Base-by-base conservation (phyloP, 306 rosid species). In the Trifolium dubium region DNA sequence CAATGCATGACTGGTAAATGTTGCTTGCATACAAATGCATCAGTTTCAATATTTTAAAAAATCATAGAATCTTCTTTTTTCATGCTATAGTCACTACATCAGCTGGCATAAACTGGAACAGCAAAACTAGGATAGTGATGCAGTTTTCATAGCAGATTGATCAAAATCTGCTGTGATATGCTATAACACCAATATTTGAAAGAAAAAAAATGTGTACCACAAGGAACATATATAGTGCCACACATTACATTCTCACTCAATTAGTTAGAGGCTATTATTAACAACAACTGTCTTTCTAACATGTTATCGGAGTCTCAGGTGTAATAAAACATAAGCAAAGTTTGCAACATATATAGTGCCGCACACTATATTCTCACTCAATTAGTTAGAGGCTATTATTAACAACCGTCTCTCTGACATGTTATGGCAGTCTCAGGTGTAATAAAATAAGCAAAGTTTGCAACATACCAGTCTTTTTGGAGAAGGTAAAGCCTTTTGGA, bases 381-480 rank as follows among this genome's bases (percentile, higher is more conserved):
- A 49, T 49, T 37, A 37, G 40, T 37, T 37, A 37, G 40, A 37
- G 40, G 2, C 40, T 37, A 9, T 7, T 37, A 49, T 5, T 49
- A 1, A 49, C 55, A n/a, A 49, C 55, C 5, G 55, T 49, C 55
- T 49, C 9, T 14, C 2, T 54, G 28, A 2, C 28, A 17, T 28
- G 14, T 5, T 13, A 60, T 60, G n/a, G 66, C 40, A 31, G 23
- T 31, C 12, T 60, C 67, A 40, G 58, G 63, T 66, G 64, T 39
- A 81, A 44, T 41, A 39, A 50, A 82, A 72, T 32, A 29, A 43
- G 58, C 19, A 5, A 78, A 53, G 46, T 40, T 50, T 2, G 15
- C 8, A 35, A 79, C 89, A 75, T 13, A 94, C 99, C 99, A 6
- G 89, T 94, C 84, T 89, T 92, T 84, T 89, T 92, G 13, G 99